Base-by-base conservation (phyloP, 345 rosid genomes). In the Dipteronia sinensis region DNA sequence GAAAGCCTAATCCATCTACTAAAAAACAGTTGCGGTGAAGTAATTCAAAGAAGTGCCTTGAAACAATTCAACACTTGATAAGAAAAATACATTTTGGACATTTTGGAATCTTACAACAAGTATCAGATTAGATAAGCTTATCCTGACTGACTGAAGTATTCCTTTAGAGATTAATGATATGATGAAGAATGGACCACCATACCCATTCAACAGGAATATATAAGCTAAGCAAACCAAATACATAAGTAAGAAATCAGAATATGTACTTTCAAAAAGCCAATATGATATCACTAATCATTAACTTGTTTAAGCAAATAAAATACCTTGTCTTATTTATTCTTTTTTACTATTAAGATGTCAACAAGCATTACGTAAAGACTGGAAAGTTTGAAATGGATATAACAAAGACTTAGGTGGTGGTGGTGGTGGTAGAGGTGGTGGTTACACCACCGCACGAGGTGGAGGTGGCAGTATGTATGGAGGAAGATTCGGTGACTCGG, bases 401-500 rank as follows among this genome's bases (percentile, higher is more conserved):
- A 10, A 38, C 27, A 42, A 51, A 44, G 68, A 51, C 58, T 53
- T 10, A 16, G 10, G 46, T 42, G 46, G 46, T 42, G 46, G 10
- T 42, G 46, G 49, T 75, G 42, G n/a, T n/a, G n/a, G n/a, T n/a
- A n/a, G 49, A 69, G 42, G 61, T 62, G 46, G 27, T 2, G 56
- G 67, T 77, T 79, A 87, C 79, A 73, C 81, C 9, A 71, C 69
- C 29, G 71, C 66, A 47, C 69, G 73, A 23, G 86, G 82, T 4
- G 86, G 90, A 25, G 87, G 88, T 34, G 85, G 82, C 70, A 74
- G 67, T 63, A 73, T 82, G 79, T 6, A 64, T 10, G 66, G 69
- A 7, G 77, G 74, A 66, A 62, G 78, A 12, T 69, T 10, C 27
- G 71, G 72, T 64, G 76, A 56, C 40, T 74, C 72, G 9, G 51